Base-by-base conservation (phyloP, 2,329 filamentous ascomycete species). In the Alternaria sp. region DNA sequence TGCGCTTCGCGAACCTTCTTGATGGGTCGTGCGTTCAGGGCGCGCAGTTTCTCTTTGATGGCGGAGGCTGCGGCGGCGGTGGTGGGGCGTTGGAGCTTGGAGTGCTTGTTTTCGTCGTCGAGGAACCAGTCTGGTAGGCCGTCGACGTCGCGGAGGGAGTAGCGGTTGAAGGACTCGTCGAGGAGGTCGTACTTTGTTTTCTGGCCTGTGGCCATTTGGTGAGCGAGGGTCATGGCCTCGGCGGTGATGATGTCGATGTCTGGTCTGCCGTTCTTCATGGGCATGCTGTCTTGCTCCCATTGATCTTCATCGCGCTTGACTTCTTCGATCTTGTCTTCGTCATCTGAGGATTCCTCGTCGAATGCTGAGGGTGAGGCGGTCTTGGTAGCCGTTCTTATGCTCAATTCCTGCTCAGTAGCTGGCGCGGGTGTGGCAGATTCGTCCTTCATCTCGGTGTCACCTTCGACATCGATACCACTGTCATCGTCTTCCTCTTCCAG, bases 231-330 rank as follows among this genome's bases (percentile, higher is more conserved):
- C 96, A 99, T 99, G 67, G 96, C 96, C 84, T 99, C 96, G 6
- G 93, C 96, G n/a, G 96, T 99, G 76, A 98, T 97, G 74, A 99
- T 98, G 79, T 98, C 93, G 81, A 99, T 97, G 77, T 97, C 94
- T 86, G 81, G 78, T 58, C 85, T 87, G 61, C 90, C 90, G 71
- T 91, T 87, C 59, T 88, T 85, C 66, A 83, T 85, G 56, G 86
- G 85, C 64, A 87, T 88, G 56, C 89, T 86, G 64, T 89, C 84
- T 50, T 88, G 85, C 70, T 92, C 90, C 91, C 91, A 93, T 62
- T 87, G 83, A 6, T 83, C 83, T 44, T 88, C 84, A 46, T 80
- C 79, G 55, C 77, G 79, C 71, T 87, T 88, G 23, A 91, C 88
- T 17, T 89, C 84, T 73, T 93, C 89, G 62, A 92, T 90, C 3